These are phyloP conservation scores for Solanum virginianum DNA, from an alignment of 257 asterid species.

Conservation along the genomic window DNA sequence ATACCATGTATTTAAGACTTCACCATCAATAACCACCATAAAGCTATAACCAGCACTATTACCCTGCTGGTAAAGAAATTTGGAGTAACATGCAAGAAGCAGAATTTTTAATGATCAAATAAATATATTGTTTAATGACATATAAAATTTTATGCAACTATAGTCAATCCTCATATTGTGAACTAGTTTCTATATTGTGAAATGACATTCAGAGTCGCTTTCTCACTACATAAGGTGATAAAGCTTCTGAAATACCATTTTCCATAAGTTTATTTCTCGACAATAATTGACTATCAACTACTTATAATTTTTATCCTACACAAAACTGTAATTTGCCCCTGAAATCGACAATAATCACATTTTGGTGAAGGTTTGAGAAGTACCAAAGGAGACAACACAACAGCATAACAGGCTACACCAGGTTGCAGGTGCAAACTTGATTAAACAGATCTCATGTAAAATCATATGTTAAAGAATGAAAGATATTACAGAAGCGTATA, in stretches of 20 bases:
- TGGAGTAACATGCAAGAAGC: background rate
- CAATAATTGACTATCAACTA: background rate
- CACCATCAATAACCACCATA: background rate
- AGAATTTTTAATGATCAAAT: background rate
- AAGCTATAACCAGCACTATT: background rate
- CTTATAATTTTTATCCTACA: background rate
- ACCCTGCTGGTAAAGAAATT: background rate
- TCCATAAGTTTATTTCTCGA: background rate
- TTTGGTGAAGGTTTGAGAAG: background rate
- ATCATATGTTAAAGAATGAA: background rate
- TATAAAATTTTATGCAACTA: background rate
- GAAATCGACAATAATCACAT: background rate
- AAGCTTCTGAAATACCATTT: background rate
- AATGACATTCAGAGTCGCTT: background rate
- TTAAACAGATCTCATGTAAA: background rate
- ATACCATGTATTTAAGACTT: background rate
- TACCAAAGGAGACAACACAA: background rate
- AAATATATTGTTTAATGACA: background rate
- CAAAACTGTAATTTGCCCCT: background rate
- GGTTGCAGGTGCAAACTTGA: background rate
- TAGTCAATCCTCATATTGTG: background rate
- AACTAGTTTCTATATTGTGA: background rate
- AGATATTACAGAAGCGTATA: background rate
- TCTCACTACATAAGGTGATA: background rate
- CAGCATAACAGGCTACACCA: background rate